These are phyloP conservation scores for Sequoia sempervirens DNA, from an alignment of 75 land plant species.

Conservation along the genomic window DNA sequence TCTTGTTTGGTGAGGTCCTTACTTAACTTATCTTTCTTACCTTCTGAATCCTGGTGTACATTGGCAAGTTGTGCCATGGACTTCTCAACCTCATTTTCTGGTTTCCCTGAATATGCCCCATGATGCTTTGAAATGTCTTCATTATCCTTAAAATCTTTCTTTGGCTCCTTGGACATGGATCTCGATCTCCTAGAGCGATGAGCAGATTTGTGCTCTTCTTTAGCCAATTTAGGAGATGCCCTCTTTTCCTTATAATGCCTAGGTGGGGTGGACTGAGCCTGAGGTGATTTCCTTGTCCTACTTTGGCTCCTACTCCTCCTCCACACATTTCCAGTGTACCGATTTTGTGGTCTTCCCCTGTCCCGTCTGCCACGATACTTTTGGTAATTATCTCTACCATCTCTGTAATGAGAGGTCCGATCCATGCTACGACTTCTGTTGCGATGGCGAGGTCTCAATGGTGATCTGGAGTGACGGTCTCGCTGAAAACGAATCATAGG, in stretches of 20 bases:
- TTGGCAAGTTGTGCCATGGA: neutral
- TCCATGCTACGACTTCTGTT: conserved; percentile 34
- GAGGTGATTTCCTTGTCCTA: conserved; percentile 30
- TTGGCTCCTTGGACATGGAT: conserved; percentile 34
- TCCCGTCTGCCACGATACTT: conserved; percentile 33
- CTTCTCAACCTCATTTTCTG: neutral
- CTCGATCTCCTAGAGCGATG: conserved; percentile 33
- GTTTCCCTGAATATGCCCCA: conserved; percentile 4
- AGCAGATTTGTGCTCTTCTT: conserved; percentile 20
- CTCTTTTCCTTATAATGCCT: conserved; percentile 32
- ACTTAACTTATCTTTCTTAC: neutral
- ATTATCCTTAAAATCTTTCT: conserved; percentile 20
- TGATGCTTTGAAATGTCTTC: conserved; percentile 7
- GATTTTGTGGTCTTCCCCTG: conserved; percentile 39
- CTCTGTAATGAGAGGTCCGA: conserved; percentile 38
- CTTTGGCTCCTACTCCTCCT: conserved; percentile 62
- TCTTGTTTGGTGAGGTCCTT: neutral
- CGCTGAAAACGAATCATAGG: conserved; percentile 50
- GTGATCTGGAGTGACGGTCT: conserved; percentile 66
- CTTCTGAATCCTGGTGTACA: neutral
- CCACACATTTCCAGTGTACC: conserved; percentile 32
- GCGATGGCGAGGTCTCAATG: conserved; percentile 35
- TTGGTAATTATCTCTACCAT: conserved; percentile 26
- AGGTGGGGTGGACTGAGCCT: conserved; percentile 26
- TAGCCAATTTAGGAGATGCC: conserved; percentile 31